Percentiles rank a stretch among this genome's conserved stretches.
Evolutionary conservation across 2,329 filamentous ascomycete genomes (phyloP).

Genomic region (Chalaropsis thielavioides): DNA sequence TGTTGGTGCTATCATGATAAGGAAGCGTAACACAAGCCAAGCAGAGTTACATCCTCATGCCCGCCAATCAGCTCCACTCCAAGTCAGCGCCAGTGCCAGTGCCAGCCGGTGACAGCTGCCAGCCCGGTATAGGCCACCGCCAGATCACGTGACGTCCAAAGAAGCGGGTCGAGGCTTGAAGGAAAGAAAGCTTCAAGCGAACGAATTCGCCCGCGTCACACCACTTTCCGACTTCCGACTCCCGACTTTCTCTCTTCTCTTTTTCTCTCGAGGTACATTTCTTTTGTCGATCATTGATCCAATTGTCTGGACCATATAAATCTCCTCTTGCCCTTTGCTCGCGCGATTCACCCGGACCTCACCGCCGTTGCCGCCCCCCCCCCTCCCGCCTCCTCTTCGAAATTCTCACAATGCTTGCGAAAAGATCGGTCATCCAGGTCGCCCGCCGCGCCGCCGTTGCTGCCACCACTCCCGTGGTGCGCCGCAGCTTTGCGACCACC

Average conservation of each 20-base stretch:
- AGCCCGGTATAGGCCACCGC: neutral
- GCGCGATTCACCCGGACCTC: neutral
- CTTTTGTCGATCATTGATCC: neutral
- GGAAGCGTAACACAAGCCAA: too few species aligned
- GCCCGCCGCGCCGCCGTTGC: slow-evolving; percentile 42
- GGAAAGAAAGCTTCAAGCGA: slow-evolving; percentile 4
- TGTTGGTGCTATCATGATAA: too few species aligned
- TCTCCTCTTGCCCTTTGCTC: neutral
- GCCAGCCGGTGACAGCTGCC: neutral
- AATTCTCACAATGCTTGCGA: slow-evolving; percentile 42
- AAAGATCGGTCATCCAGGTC: slow-evolving; percentile 46
- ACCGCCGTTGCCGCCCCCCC: neutral
- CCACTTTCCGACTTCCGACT: slow-evolving; percentile 7
- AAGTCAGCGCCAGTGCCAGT: neutral
- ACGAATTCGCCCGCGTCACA: slow-evolving; percentile 15
- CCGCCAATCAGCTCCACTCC: neutral
- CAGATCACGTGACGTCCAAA: slow-evolving; percentile 11
- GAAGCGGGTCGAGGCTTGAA: slow-evolving; percentile 4
- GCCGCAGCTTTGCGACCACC: slow-evolving; percentile 46
- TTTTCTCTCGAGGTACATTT: neutral
- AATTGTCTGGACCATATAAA: neutral
- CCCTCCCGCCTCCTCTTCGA: slow-evolving; percentile 1
- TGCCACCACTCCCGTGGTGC: slow-evolving; percentile 34
- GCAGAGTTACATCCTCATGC: neutral
- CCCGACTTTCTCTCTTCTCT: slow-evolving; percentile 1